Percentiles rank a stretch among this genome's conserved stretches.
phyloP scores from a whole-genome alignment of 345 rosid genomes.

The Acer yangbiense region DNA sequence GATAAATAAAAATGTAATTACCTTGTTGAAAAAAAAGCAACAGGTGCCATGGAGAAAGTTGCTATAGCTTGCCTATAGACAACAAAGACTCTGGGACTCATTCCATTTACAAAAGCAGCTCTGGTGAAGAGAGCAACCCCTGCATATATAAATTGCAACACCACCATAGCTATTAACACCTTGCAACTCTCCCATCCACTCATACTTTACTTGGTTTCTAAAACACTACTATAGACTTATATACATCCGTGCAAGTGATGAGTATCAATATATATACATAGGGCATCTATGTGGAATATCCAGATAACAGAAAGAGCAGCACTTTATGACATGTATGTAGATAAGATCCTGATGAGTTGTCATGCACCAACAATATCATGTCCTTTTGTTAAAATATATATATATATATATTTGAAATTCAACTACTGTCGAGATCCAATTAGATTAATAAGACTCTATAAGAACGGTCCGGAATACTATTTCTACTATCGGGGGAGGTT shows the following conservation, averaged over 20 bases:
- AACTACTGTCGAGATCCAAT: too few relatives aligned
- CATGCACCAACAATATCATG: neutral
- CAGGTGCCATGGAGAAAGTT: slow-evolving; percentile 36
- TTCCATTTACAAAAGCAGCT: slow-evolving; percentile 33
- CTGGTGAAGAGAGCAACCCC: slow-evolving; percentile 35
- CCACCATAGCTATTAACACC: slow-evolving; percentile 38
- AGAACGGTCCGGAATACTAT: too few relatives aligned
- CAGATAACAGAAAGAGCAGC: neutral
- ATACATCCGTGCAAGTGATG: neutral
- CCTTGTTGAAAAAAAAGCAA: slow-evolving; percentile 39
- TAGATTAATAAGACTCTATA: too few relatives aligned
- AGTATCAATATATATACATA: neutral
- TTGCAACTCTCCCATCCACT: slow-evolving; percentile 17
- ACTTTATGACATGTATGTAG: neutral
- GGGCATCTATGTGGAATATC: neutral
- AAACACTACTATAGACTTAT: neutral
- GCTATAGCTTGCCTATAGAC: slow-evolving; percentile 40
- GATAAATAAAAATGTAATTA: too few relatives aligned
- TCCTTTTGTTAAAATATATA: too few relatives aligned
- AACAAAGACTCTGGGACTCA: slow-evolving; percentile 34
- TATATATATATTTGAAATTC: too few relatives aligned
- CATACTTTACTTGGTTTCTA: neutral
- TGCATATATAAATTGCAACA: slow-evolving; percentile 32
- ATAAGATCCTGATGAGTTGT: neutral
- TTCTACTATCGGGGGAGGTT: too few relatives aligned